Base-by-base conservation (phyloP, 805 yeast genomes). In the Clavispora phyllophila region DNA sequence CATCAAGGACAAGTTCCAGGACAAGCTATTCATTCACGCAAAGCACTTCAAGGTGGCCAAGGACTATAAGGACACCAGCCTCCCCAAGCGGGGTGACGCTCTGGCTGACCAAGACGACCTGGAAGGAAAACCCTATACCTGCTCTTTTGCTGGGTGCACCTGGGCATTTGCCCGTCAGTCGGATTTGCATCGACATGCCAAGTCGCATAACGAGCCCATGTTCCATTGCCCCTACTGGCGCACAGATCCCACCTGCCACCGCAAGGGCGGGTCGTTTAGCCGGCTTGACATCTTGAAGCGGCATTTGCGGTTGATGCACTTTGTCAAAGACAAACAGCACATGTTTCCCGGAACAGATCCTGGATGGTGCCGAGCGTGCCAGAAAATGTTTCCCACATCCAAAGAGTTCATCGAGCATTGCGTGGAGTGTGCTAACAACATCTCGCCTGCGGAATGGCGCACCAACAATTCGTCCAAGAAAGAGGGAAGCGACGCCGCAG, bases 141-240 rank as follows among this genome's bases (percentile, higher is more conserved):
- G 81, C 51, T 46, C 61, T 10, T 66, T 53, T 42, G 58, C 58
- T 5, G 66, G 65, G 4, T 84, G 91, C 61, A 66, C 62, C 18
- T 84, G 91, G 90, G 70, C 87, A 2, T 84, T 84, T 60, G 74
- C 79, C 8, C 69, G 91, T 34, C 80, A 76, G 41, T 76, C 84
- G 39, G 91, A 84, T 57, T 73, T 82, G 53, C 71, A 84, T 34
- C 70, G 91, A 41, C 91, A 84, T 55, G 49, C 73, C 15, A 73
- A 82, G 48, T 80, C 87, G 3, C 91, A 84, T 55, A 70, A 73
- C 34, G 72, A 76, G 39, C 90, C 90, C 3, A 72, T 72, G 45
- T 79, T 79, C 54, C 82, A 77, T 48, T 84, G 91, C 56, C 91
- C 91, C 3, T 84, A 72, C 62, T 83, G 86, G 85, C 70, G 71